Percentiles rank a stretch among this genome's conserved stretches.
These are phyloP conservation scores for Heliamphora pulchella DNA, from an alignment of 179 eudicot genomes.

Conservation along the genomic window DNA sequence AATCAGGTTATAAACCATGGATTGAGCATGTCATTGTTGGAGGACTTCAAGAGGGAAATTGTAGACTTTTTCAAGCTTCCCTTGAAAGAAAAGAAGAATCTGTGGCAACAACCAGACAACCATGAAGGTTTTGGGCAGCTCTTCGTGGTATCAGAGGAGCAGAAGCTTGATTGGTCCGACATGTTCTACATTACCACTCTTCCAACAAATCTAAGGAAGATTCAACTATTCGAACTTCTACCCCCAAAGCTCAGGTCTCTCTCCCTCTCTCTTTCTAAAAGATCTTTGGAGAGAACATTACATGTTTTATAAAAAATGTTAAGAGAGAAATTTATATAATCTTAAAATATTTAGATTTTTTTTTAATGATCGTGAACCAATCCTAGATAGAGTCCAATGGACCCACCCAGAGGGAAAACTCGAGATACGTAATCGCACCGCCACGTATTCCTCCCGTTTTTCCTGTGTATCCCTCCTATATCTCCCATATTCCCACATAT, in stretches of 20 bases:
- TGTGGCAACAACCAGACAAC: slow-evolving; percentile 40
- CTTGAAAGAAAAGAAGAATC: slow-evolving; percentile 42
- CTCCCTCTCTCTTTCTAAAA: background rate
- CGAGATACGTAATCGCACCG: no score
- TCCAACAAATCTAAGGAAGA: slow-evolving; percentile 23
- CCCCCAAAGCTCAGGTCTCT: slow-evolving; percentile 29
- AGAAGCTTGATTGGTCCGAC: slow-evolving; percentile 42
- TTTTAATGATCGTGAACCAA: no score
- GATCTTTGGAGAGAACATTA: no score
- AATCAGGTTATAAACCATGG: slow-evolving; percentile 50
- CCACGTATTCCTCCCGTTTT: no score
- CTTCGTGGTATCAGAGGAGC: slow-evolving; percentile 42
- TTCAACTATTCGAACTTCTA: slow-evolving; percentile 22
- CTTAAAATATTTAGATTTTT: no score
- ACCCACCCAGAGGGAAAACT: no score
- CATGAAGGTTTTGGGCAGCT: slow-evolving; percentile 64
- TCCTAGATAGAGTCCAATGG: no score
- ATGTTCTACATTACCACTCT: slow-evolving; percentile 32
- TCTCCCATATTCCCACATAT: no score
- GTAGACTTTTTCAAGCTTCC: slow-evolving; percentile 37
- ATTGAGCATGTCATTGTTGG: slow-evolving; percentile 27
- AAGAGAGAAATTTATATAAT: no score
- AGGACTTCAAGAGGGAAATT: slow-evolving; percentile 39
- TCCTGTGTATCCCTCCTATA: no score
- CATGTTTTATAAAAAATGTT: no score